These are phyloP conservation scores for Thyridium curvatum DNA, from an alignment of 2,329 filamentous ascomycete genomes.

Conservation along the genomic window DNA sequence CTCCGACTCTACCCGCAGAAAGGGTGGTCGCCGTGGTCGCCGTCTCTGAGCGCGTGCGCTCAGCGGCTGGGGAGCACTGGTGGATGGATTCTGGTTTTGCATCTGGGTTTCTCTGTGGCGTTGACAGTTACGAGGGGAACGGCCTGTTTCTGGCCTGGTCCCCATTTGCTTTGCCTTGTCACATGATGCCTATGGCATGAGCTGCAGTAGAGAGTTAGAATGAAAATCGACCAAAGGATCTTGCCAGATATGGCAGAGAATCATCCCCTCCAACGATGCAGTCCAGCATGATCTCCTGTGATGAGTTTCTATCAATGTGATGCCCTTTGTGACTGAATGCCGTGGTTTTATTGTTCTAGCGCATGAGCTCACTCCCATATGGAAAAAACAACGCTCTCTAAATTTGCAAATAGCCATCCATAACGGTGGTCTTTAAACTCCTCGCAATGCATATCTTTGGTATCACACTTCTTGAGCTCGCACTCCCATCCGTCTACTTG, in stretches of 20 bases:
- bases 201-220: slow-evolving; percentile 16
- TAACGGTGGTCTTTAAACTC: too few species aligned
- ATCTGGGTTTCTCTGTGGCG: slow-evolving; percentile 53
- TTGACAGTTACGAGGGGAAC: slow-evolving; percentile 70
- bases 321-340: too few species aligned
- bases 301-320: too few species aligned
- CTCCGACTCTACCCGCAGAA: slow-evolving; percentile 98
- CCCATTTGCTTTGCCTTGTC: slow-evolving; percentile 49
- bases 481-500: slow-evolving; percentile 6
- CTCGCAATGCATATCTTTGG: too few species aligned
- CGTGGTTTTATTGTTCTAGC: too few species aligned
- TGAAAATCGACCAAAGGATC: slow-evolving; percentile 13
- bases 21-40: slow-evolving; percentile 99
- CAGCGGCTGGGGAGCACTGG: not conserved
- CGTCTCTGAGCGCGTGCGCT: slow-evolving; percentile 72
- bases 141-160: slow-evolving; percentile 57
- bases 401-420: too few species aligned
- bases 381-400: too few species aligned
- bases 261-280: too few species aligned
- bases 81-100: slow-evolving; percentile 23
- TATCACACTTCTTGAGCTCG: too few species aligned
- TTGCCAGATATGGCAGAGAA: too few species aligned
- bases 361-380: too few species aligned
- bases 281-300: too few species aligned
- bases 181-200: slow-evolving; percentile 36